phyloP scores from a whole-genome alignment of 306 rosid genomes.

The Crotalaria pallida region DNA sequence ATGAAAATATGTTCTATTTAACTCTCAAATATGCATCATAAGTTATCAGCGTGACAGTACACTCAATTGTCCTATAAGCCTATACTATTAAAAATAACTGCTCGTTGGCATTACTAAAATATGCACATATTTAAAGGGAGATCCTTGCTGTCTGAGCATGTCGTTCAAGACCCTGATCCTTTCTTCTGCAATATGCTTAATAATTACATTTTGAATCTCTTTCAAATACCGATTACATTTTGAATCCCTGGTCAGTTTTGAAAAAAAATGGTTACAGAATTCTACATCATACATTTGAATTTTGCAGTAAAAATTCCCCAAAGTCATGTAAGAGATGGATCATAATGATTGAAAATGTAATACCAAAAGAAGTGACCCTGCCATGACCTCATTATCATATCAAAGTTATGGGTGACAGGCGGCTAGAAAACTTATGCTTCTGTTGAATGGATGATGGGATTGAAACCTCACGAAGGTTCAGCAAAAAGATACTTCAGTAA shows the following conservation, averaged over 20 bases:
- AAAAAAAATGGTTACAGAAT: not conserved
- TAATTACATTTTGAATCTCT: not conserved
- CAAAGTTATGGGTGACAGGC: conserved; percentile 7
- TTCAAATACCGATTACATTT: not conserved
- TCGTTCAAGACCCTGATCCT: not conserved
- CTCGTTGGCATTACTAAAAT: not conserved
- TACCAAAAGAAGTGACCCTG: not conserved
- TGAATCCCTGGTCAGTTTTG: not conserved
- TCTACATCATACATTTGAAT: not conserved
- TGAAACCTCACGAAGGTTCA: conserved; percentile 29
- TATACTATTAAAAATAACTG: not conserved
- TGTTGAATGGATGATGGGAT: conserved; percentile 2
- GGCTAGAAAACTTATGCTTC: not conserved
- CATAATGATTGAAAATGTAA: not conserved
- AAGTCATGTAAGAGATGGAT: not conserved
- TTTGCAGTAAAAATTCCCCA: not conserved
- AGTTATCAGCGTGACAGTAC: not conserved
- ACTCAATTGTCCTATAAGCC: not conserved
- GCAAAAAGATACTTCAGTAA: conserved; percentile 64
- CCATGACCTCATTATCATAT: not conserved
- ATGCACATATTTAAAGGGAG: not conserved
- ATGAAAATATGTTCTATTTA: too few relatives aligned
- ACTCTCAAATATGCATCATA: not conserved
- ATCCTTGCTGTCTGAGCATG: not conserved
- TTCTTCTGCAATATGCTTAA: not conserved